These are phyloP conservation scores for Fusarium praegraminearum DNA, from an alignment of 2,329 filamentous ascomycete genomes.

Conservation along the genomic window DNA sequence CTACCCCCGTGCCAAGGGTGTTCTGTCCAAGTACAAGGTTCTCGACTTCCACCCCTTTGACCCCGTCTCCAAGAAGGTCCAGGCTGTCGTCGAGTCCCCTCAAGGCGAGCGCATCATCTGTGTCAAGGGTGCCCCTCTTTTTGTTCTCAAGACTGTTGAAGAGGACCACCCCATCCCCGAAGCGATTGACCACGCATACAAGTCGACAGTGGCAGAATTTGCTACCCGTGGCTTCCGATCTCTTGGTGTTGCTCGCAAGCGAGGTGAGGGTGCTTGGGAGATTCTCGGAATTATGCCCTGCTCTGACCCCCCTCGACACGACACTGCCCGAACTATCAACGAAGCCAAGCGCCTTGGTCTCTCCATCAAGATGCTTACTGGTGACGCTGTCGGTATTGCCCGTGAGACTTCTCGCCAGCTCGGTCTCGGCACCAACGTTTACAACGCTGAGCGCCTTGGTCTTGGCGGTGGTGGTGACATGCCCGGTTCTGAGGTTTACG, in stretches of 20 bases:
- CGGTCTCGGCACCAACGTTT: slow-evolving; percentile 91
- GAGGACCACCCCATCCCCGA: slow-evolving; percentile 84
- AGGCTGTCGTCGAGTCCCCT: slow-evolving; percentile 83
- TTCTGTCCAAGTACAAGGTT: slow-evolving; percentile 86
- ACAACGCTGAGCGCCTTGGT: slow-evolving; percentile 92
- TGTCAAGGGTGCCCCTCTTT: slow-evolving; percentile 90
- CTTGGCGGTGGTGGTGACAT: slow-evolving; percentile 91
- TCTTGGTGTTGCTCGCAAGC: slow-evolving; percentile 91
- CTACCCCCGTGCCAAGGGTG: slow-evolving; percentile 85
- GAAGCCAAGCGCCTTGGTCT: slow-evolving; percentile 90
- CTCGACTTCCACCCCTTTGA: slow-evolving; percentile 90
- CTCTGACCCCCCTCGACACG: slow-evolving; percentile 89
- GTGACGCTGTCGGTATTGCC: slow-evolving; percentile 92
- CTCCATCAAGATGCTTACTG: slow-evolving; percentile 96
- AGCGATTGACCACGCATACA: slow-evolving; percentile 79
- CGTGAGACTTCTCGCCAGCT: slow-evolving; percentile 92
- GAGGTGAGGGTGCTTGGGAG: slow-evolving; percentile 84
- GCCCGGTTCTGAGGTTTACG: slow-evolving; percentile 93
- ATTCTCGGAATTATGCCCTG: slow-evolving; percentile 96
- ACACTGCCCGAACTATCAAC: slow-evolving; percentile 89
- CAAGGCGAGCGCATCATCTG: slow-evolving; percentile 87
- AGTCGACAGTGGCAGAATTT: slow-evolving; percentile 92
- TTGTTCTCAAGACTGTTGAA: slow-evolving; percentile 88
- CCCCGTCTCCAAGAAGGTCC: slow-evolving; percentile 93
- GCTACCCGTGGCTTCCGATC: slow-evolving; percentile 94